Evolutionary conservation across 345 rosid genomes (phyloP).

Genomic region (Mallotus nudiflorus): DNA sequence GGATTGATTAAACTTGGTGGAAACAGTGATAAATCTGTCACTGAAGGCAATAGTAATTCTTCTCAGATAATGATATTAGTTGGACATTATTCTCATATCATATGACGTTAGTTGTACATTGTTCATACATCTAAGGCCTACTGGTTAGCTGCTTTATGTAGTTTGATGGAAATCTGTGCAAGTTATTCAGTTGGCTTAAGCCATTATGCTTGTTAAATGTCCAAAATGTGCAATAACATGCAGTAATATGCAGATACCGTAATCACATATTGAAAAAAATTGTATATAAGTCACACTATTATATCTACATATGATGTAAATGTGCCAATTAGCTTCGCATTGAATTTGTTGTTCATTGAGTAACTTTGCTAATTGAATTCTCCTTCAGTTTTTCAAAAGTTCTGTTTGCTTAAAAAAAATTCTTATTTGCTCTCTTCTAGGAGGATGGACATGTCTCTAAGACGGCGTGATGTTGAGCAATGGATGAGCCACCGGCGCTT

Average conservation of each 20-base stretch:
- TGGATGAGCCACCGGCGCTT: slow-evolving; percentile 94
- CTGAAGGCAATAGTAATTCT: too few relatives aligned
- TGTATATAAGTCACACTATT: not conserved
- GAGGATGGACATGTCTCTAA: slow-evolving; percentile 78
- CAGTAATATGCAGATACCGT: not conserved
- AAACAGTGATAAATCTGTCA: too few relatives aligned
- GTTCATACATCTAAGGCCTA: not conserved
- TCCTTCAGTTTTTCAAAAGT: slow-evolving; percentile 4
- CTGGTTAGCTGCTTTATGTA: not conserved
- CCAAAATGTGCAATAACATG: not conserved
- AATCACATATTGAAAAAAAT: slow-evolving; percentile 4
- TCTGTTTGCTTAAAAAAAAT: slow-evolving; percentile 4
- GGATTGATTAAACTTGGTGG: too few relatives aligned
- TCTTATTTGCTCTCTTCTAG: slow-evolving; percentile 37
- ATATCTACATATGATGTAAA: not conserved
- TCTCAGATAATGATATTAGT: not conserved
- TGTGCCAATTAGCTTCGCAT: not conserved
- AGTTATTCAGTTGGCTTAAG: not conserved
- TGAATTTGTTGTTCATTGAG: not conserved
- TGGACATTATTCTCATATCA: too few relatives aligned
- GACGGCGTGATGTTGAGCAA: slow-evolving; percentile 87
- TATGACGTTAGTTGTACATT: not conserved
- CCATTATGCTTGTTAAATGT: not conserved
- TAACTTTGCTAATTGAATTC: not conserved
- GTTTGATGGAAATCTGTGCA: not conserved